These are phyloP conservation scores for Jatropha podagrica DNA, from an alignment of 441 rosid genomes.

Conservation along the genomic window DNA sequence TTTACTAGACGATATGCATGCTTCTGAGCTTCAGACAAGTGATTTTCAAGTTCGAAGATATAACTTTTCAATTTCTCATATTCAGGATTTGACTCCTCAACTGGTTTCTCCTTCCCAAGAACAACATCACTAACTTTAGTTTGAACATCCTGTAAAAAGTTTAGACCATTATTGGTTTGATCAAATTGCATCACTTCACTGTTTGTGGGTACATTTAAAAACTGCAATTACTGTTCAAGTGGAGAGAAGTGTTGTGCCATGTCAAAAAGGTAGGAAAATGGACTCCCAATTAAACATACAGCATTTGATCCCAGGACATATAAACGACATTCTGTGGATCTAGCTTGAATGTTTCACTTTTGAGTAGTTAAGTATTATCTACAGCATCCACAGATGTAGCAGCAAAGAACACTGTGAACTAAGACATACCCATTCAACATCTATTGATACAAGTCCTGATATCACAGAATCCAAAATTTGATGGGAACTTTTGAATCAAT, in stretches of 20 bases:
- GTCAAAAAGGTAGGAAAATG: neutral
- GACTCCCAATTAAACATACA: neutral
- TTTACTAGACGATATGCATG: slow-evolving; percentile 96
- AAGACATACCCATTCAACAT: too few relatives aligned
- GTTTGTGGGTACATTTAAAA: neutral
- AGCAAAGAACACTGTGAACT: neutral
- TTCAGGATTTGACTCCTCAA: slow-evolving; percentile 92
- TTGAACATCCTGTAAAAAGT: slow-evolving; percentile 78
- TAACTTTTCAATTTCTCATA: slow-evolving; percentile 93
- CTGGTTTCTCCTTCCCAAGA: slow-evolving; percentile 96
- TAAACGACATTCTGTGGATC: neutral
- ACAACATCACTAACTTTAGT: slow-evolving; percentile 92
- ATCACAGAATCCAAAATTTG: neutral
- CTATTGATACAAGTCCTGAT: too few relatives aligned
- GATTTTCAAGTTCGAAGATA: slow-evolving; percentile 94
- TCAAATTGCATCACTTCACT: neutral
- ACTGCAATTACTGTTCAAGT: neutral
- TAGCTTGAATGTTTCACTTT: neutral
- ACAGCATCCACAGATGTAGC: neutral
- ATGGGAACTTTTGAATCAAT: neutral
- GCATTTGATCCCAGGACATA: neutral
- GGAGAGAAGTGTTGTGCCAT: neutral
- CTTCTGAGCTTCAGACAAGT: slow-evolving; percentile 94
- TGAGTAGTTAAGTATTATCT: neutral
- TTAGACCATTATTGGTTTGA: slow-evolving; percentile 21